Conservation (phyloP, 192 early-diverging fungal species). For the Backusella westeae region DNA sequence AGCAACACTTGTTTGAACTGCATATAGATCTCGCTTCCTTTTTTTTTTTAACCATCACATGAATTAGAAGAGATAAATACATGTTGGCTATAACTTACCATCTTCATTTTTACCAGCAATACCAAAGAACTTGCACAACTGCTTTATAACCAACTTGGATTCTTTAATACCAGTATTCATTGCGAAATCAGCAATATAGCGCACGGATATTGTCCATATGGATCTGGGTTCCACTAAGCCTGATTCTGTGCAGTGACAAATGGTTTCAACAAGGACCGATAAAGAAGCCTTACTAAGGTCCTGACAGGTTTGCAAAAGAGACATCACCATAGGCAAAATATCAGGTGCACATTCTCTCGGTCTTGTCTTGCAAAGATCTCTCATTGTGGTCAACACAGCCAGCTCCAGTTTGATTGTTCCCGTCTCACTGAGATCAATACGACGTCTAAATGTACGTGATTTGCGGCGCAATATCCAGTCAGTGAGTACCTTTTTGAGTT, state of each 20-base stretch:
- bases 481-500: conserved; percentile 43
- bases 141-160: conserved; percentile 27
- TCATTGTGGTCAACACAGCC: conserved; percentile 46
- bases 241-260: conserved; percentile 41
- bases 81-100: conserved; percentile 30
- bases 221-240: conserved; percentile 46
- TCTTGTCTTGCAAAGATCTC: conserved; percentile 45
- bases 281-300: conserved; percentile 41
- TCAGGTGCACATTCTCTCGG: conserved; percentile 44
- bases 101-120: conserved; percentile 47
- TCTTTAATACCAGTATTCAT: conserved; percentile 20
- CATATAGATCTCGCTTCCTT: conserved; percentile 35
- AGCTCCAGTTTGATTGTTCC: conserved; percentile 46
- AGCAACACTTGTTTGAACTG: conserved; percentile 44
- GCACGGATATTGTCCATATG: conserved; percentile 46
- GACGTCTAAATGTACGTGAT: conserved; percentile 1
- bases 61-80: neutral
- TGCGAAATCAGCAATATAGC: conserved; percentile 42
- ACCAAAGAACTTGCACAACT: conserved; percentile 47
- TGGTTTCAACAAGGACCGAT: conserved; percentile 46
- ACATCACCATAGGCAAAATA: conserved; percentile 49
- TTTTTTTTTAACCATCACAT: neutral
- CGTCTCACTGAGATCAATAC: neutral
- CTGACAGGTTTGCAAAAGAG: conserved; percentile 41
- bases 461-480: conserved; percentile 51